Conservation (phyloP, 2,329 filamentous ascomycete species). For the Trichoderma hamatum region DNA sequence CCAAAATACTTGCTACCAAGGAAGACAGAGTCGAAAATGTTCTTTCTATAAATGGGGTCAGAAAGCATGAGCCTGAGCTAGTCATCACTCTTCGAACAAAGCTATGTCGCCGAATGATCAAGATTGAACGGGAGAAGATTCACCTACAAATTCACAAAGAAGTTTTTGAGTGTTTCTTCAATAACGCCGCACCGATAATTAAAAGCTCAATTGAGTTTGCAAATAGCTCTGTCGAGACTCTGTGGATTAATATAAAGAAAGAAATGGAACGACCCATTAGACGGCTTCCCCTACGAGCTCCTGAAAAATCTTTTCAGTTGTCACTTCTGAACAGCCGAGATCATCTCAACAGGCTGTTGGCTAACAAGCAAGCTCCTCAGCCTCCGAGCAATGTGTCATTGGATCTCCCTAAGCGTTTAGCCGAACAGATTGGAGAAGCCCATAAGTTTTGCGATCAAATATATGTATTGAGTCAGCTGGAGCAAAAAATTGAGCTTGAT, state of each 20-base stretch:
- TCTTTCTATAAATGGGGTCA: not conserved
- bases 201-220: constrained; percentile 18
- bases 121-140: constrained; percentile 41
- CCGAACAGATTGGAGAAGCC: not conserved
- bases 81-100: constrained; percentile 12
- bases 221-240: constrained; percentile 36
- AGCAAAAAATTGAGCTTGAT: not conserved
- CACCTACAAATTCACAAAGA: constrained; percentile 50
- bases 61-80: not conserved
- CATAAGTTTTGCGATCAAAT: constrained; percentile 6
- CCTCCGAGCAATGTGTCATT: not conserved
- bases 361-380: not conserved
- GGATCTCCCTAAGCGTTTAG: not conserved
- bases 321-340: constrained; percentile 46
- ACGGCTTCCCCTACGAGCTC: constrained; percentile 44
- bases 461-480: not conserved
- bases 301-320: constrained; percentile 39
- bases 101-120: constrained; percentile 24
- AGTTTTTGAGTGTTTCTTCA: not conserved
- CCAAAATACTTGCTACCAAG: constrained; percentile 35
- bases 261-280: constrained; percentile 45
- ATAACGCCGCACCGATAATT: not conserved
- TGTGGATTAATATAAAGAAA: constrained; percentile 48
- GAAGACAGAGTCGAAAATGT: constrained; percentile 32
- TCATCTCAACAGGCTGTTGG: constrained; percentile 34